Conservation (phyloP, 495 filamentous ascomycete species). For the Friedmanniomyces simplex region DNA sequence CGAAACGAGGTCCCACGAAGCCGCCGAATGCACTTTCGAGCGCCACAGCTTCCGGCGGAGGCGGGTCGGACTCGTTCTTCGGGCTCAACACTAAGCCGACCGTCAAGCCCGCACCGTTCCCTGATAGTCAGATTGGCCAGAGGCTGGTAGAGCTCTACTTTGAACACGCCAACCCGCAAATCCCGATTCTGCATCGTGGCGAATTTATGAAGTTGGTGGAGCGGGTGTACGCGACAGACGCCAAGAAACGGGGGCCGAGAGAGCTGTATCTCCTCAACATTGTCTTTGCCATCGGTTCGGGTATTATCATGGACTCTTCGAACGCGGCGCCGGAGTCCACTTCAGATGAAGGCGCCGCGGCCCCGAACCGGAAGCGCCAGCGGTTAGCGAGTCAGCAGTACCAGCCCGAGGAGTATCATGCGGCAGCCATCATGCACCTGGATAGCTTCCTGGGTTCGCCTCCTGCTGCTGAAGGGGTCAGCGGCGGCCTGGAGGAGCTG, state of each 20-base stretch:
- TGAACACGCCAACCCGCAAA: slow-evolving; percentile 89
- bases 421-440: slow-evolving; percentile 81
- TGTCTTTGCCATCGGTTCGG: slow-evolving; percentile 93
- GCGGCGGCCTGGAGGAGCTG: slow-evolving; percentile 78
- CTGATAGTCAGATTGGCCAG: slow-evolving; percentile 58
- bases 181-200: slow-evolving; percentile 77
- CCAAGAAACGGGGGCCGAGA: slow-evolving; percentile 60
- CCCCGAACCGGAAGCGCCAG: slow-evolving; percentile 39
- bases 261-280: slow-evolving; percentile 92
- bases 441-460: slow-evolving; percentile 70
- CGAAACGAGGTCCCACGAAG: slow-evolving; percentile 47
- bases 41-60: slow-evolving; percentile 30
- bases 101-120: slow-evolving; percentile 77
- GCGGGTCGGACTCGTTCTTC: slow-evolving; percentile 80
- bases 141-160: slow-evolving; percentile 78
- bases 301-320: slow-evolving; percentile 72
- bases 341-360: not conserved
- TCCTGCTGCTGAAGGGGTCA: slow-evolving; percentile 50
- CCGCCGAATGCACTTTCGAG: slow-evolving; percentile 18
- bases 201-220: slow-evolving; percentile 83
- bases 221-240: slow-evolving; percentile 58
- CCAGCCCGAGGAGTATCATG: slow-evolving; percentile 92
- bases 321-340: slow-evolving; percentile 16
- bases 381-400: slow-evolving; percentile 50
- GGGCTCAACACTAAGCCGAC: slow-evolving; percentile 82